These are phyloP conservation scores for Piper longum DNA, from an alignment of 164 flowering plant genomes.

Conservation along the genomic window DNA sequence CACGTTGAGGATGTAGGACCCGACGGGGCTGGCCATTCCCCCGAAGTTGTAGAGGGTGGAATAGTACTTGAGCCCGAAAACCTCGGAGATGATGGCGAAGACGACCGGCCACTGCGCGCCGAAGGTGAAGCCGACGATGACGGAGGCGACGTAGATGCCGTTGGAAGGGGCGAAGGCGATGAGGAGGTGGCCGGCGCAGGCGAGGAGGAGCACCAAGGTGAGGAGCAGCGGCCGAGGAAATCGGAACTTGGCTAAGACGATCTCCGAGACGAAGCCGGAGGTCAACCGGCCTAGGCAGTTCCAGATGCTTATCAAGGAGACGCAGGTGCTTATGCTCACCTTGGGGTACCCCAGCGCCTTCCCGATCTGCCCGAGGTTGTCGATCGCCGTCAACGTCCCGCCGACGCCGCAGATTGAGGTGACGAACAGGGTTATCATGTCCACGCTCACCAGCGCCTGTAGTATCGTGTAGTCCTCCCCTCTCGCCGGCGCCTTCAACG, in stretches of 20 bases:
- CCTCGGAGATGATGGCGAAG: slow-evolving; percentile 44
- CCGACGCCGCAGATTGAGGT: slow-evolving; percentile 44
- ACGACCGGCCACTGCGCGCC: slow-evolving; percentile 48
- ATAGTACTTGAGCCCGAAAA: slow-evolving; percentile 55
- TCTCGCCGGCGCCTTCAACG: slow-evolving; percentile 30
- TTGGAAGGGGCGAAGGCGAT: slow-evolving; percentile 35
- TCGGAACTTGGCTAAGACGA: slow-evolving; percentile 23
- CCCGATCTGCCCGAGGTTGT: slow-evolving; percentile 58
- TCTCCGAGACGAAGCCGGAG: slow-evolving; percentile 37
- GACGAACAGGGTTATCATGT: slow-evolving; percentile 44
- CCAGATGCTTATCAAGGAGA: slow-evolving; percentile 56
- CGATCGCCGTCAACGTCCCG: slow-evolving; percentile 43
- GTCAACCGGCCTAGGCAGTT: slow-evolving; percentile 37
- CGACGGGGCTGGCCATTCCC: slow-evolving; percentile 44
- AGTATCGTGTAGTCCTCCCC: slow-evolving; percentile 53
- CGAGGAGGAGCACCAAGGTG: slow-evolving; percentile 23
- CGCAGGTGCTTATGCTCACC: slow-evolving; percentile 30
- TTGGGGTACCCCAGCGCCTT: slow-evolving; percentile 28
- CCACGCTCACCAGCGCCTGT: slow-evolving; percentile 44
- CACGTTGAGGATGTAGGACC: slow-evolving; percentile 40
- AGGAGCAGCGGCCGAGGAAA: slow-evolving; percentile 42
- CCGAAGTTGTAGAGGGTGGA: slow-evolving; percentile 51
- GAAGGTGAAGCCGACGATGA: slow-evolving; percentile 38
- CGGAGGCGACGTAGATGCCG: slow-evolving; percentile 36
- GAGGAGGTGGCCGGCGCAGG: slow-evolving; percentile 38